Base-by-base conservation (phyloP, 345 rosid species). In the Ceriops zippeliana region DNA sequence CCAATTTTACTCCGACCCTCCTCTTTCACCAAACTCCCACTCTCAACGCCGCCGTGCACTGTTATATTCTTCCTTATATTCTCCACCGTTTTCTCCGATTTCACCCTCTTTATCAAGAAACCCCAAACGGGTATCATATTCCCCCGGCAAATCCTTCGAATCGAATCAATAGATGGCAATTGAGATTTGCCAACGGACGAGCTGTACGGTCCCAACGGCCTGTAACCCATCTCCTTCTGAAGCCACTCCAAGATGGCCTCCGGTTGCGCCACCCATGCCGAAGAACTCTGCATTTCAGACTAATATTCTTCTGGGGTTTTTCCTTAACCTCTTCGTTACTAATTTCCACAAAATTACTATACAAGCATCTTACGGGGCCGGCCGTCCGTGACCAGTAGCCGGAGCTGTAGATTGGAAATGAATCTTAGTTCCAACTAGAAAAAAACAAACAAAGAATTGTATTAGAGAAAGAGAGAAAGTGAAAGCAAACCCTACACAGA, bases 241-340 rank as follows among this genome's bases (percentile, higher is more conserved):
- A 90, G 75, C 97, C 97, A 93, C 74, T 89, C 93, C 51, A 86
- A 60, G 22, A 93, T 90, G 28, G 83, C 90, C 76, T 90, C 97
- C 28, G 98, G 88, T 62, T 87, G 87, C 62, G 83, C 88, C 30
- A 67, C 32, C 38, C 75, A 72, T 53, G 83, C 89, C 30, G 68
- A 46, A 30, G 78, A 72, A 52, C 70, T 59, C 63, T 70, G 79
- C 79, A 70, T 76, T 70, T 20, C 49, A 42, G 31, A 22, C 10
- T 6, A 61, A 1, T 22, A 35, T 17, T 31, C 13, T 52, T 22
- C 26, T 3, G n/a, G 35, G 28, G 5, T 31, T 31, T 5, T 31
- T 31, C 2, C 1, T 11, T 13, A 42, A 13, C 49, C 49, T 42
- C 49, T 42, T 11, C 49, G 16, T 4, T 13, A 42, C 17, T 13